Base-by-base conservation (phyloP, 768 basidiomycete species). In the Lentinula raphanica region DNA sequence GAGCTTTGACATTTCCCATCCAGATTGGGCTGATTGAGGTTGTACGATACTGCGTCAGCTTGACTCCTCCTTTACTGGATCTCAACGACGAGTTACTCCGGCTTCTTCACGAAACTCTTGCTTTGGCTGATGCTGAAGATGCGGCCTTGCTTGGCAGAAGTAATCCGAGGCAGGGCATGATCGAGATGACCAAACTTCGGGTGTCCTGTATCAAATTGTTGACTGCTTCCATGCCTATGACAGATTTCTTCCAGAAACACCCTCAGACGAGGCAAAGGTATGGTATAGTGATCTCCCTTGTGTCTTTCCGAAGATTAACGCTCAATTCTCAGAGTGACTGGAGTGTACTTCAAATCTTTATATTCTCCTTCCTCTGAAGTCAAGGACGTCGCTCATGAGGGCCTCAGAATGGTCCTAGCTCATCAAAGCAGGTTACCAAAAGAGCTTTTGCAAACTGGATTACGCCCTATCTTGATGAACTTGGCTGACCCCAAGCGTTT, bases 21-120 rank as follows among this genome's bases (percentile, higher is more conserved):
- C 97, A 98, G 70, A 97, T 98, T 58, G 97, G 95, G 29, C 94
- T 98, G 82, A 94, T 98, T 59, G 97, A 98, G 65, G 94, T 94
- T 17, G 86, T 98, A 59, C 90, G 95, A 9, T 99, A 94, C 69
- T 92, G 93, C 68, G 84, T 99, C 60, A 89, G 84, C 58, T 76
- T 98, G 32, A 83, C 91, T 27, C 95, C 97, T 9, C 91, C 93
- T 0, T 80, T 98, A 25, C 86, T 94, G 1, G 94, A 97, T 63
- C 77, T 94, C 39, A 93, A 92, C 62, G 96, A 98, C 44, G 94
- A 98, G 69, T 83, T 98, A 48, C 77, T 94, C 49, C 87, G 96
- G 15, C 81, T 98, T 8, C 74, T 98, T 28, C 92, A 95, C 64
- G 97, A 99, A 71, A 92, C 94, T 0, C 80, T 99, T 17, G 97